Base-by-base conservation (phyloP, 257 asterid genomes). In the Craterostigma plantagineum region DNA sequence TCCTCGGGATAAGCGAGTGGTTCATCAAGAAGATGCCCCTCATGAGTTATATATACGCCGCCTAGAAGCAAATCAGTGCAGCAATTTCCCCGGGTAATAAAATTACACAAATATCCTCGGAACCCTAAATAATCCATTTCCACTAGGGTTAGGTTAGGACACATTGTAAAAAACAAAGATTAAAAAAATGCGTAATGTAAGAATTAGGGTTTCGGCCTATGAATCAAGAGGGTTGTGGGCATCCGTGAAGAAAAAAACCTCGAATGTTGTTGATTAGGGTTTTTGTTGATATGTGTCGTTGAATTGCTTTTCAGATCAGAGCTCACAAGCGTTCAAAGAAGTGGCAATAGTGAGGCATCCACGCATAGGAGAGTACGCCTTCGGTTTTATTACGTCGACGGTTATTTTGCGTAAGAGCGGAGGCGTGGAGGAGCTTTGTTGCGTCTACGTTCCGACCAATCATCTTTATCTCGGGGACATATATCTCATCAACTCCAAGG, bases 381-480 rank as follows among this genome's bases (percentile, higher is more conserved):
- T 81, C 33, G 94, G 84, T 18, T 81, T 81, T 56, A 77, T 81
- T 44, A 78, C 92, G 34, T 78, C 92, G 18, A 65, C 72, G 14
- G 67, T 78, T 23, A 72, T 77, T 46, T 79, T 77, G 12, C 77
- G 68, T 13, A 75, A 62, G 45, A 70, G 50, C 52, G 30, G 77
- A 33, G 94, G 81, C 46, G 49, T 77, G 17, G 94, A 81, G 69
- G 92, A 82, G 56, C 75, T 78, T 11, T 78, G 85, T 51, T 76
- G 92, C 42, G 85, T 82, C 47, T 82, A 82, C 57, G 63, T 78
- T 18, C 94, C 92, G 15, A 77, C 94, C 43, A 81, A 81, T 70
- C 92, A 81, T 52, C 90, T 81, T n/a, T 81, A 81, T 54, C 81
- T 81, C 14, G 92, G 92, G 45, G 94, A 77, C 64, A 72, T 81